Conservation (phyloP, 371 early-diverging fungal genomes). For the Rhizopus arrhizus region DNA sequence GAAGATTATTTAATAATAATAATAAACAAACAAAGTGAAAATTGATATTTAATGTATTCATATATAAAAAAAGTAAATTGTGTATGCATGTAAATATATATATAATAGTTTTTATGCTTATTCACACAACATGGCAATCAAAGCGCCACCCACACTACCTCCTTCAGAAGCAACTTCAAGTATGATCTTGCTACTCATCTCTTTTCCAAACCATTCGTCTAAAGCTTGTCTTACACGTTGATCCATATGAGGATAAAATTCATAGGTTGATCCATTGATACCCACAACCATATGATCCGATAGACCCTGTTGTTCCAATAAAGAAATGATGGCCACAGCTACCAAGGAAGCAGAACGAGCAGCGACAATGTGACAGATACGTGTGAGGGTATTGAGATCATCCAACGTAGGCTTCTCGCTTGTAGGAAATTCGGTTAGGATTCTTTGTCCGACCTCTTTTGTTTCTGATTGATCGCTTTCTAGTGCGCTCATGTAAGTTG, state of each 20-base stretch:
- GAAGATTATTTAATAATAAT: constrained; percentile 1
- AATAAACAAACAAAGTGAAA: neutral
- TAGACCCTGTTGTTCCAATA: constrained; percentile 39
- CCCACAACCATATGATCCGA: constrained; percentile 42
- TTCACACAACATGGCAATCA: constrained; percentile 52
- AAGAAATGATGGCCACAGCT: constrained; percentile 42
- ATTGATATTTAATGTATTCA: neutral
- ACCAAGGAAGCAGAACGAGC: constrained; percentile 47
- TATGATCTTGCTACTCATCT: constrained; percentile 29
- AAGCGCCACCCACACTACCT: constrained; percentile 51
- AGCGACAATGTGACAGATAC: constrained; percentile 41
- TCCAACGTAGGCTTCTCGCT: constrained; percentile 35
- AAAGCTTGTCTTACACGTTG: constrained; percentile 33
- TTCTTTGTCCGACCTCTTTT: constrained; percentile 22
- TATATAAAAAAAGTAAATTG: neutral
- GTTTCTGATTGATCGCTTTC: constrained; percentile 35
- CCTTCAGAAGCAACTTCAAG: constrained; percentile 50
- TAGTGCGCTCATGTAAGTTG: constrained; percentile 68
- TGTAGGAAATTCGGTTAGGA: constrained; percentile 24
- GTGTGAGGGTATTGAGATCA: constrained; percentile 39
- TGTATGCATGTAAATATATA: neutral
- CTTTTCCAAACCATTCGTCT: constrained; percentile 43
- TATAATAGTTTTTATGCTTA: constrained; percentile 1
- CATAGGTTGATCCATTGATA: constrained; percentile 49
- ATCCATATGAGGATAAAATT: constrained; percentile 47